phyloP scores from a whole-genome alignment of 306 rosid genomes.

The Calophaca sinica region DNA sequence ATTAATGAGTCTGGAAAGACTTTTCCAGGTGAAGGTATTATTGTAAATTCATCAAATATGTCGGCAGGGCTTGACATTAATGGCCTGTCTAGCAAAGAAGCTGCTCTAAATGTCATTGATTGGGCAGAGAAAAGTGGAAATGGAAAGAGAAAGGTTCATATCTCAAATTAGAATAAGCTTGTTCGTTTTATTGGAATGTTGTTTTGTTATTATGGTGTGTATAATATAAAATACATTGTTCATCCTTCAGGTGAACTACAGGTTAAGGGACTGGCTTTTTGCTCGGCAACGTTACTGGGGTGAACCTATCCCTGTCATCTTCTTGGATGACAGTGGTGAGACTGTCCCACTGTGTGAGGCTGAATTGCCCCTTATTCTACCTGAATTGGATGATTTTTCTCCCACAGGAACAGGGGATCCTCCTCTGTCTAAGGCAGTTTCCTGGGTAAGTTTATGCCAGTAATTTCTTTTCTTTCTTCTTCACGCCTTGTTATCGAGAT shows the following conservation, averaged over 20 bases:
- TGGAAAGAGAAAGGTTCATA: constrained; percentile 84
- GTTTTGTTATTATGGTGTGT: constrained; percentile 15
- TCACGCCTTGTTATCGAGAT: constrained; percentile 12
- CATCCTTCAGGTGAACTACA: constrained; percentile 80
- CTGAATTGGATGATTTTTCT: constrained; percentile 96
- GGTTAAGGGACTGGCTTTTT: constrained; percentile 99
- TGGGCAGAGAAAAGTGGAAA: constrained; percentile 90
- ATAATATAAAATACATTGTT: constrained; percentile 42
- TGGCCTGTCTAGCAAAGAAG: constrained; percentile 81
- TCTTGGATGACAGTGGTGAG: constrained; percentile 77
- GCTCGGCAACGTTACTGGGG: constrained; percentile 99
- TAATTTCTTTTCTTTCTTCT: constrained; percentile 35
- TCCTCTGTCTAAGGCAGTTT: constrained; percentile 83
- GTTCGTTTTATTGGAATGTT: constrained; percentile 14
- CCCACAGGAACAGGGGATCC: constrained; percentile 98
- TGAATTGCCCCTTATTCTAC: constrained; percentile 87
- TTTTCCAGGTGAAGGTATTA: constrained; percentile 77
- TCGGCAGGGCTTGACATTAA: constrained; percentile 74
- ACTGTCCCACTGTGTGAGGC: constrained; percentile 73
- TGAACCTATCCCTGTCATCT: constrained; percentile 95
- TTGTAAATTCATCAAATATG: constrained; percentile 70
- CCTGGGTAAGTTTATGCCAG: constrained; percentile 68
- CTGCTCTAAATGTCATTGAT: constrained; percentile 72
- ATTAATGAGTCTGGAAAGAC: constrained; percentile 61
- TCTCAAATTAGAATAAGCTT: constrained; percentile 41